Base-by-base conservation (phyloP, 2,329 filamentous ascomycete species). In the Fusarium pininemorale region DNA sequence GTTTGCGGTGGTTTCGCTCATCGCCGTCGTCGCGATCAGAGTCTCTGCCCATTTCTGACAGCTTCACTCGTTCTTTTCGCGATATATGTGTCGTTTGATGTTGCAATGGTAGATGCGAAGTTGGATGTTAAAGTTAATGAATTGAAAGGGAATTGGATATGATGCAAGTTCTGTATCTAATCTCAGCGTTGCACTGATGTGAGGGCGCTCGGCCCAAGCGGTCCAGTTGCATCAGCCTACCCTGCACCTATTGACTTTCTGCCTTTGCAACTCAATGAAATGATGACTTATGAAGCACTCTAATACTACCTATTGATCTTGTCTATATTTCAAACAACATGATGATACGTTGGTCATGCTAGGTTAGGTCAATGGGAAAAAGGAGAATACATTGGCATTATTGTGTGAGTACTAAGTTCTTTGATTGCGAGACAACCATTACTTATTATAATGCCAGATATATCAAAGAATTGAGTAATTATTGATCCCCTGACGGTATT, bases 1-100 rank as follows among this genome's bases (percentile, higher is more conserved):
- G 79, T 73, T 82, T 81, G 69, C 80, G 77, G 62, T 72, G 72
- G 54, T 71, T 76, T 48, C 72, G 70, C 24, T 77, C 77, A 39
- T 69, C 70, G 12, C 45, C 66, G 26, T 28, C 47, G 22, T 45
- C 59, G 20, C 63, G 70, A 58, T 70, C 71, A 50, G 73, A 70
- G 22, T 71, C 45, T 50, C 75, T 65, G 41, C 57, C 70, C 77
- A 78, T 79, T 38, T 37, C 61, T 16, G 28, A 20, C 11, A 26
- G 28, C 5, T 18, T 11, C 20, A 24, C 56, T 39, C 12, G 39
- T 42, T 13, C 18, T 10, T 12, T 16, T 47, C 58, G 41, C 32
- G 16, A 20, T 15, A 22, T 42, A 28, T 64, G 16, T 45, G 24
- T 26, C 22, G 39, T 26, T n/a, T 35, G 16, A 30, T 44, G 32